Evolutionary conservation across 495 filamentous ascomycete genomes (phyloP), one percentile per base, ranked within the genome.

Genomic region (Xylaria telfairii): DNA sequence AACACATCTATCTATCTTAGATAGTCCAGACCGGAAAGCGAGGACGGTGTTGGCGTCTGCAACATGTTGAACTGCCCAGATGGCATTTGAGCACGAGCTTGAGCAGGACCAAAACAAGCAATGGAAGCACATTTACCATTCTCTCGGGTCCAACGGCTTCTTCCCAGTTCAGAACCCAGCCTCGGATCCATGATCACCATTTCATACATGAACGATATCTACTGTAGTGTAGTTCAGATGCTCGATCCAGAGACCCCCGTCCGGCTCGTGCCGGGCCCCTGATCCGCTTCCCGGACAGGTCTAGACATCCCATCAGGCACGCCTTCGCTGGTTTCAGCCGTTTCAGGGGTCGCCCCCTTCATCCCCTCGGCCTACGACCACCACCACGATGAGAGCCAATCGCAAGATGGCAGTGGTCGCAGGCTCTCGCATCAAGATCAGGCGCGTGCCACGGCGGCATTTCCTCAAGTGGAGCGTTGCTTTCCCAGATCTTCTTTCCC

Each of bases 151-250:
- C 53, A 39, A 68, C 26, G 24, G 51, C 54, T 46, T 24, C 51
- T 46, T 53, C 10, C 34, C 37, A 24, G 39, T 13, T 34, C 41
- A 9, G 39, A 46, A 26, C 65, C 65, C 42, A 54, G 65, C 47
- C 51, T 68, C 65, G 34, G 51, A 68, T 68, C 65, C 53, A 46
- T 68, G 65, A 68, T 60, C 65, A 57, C 21, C 65, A 32, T 21
- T 17, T 47, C 51, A 46, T 34, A 46, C 53, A 67, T 44, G 49
- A 67, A 67, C 65, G 41, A 66, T 54, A 54, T 54, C 51, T 54
- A 13, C 8, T 54, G 51, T 17, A 17, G 13, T 10, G 0, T 47
- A 26, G 39, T 17, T 26, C 21, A 30, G 42, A 41, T 42, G 24
- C 28, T 46, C 60, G 37, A 59, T 59, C 56, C 56, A 59, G 32